Evolutionary conservation across 192 early-diverging fungal species (phyloP).

Genomic region (Paraglomus brasilianum): DNA sequence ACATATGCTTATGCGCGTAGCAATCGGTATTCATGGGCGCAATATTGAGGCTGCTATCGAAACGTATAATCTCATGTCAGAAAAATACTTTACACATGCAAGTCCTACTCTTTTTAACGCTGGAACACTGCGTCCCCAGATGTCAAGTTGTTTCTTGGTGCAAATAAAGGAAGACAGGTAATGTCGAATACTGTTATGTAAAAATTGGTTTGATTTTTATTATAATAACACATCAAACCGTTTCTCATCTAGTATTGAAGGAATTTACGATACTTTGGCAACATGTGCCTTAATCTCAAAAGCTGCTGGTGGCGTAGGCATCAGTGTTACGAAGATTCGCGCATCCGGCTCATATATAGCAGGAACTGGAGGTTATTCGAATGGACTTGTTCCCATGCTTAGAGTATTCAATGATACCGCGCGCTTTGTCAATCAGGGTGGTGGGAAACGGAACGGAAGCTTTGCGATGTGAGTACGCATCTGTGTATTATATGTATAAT

Average conservation of each 20-base stretch:
- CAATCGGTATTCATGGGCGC: conserved; percentile 93
- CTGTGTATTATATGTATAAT: background rate
- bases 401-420: conserved; percentile 98
- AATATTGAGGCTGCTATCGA: conserved; percentile 87
- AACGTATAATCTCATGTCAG: conserved; percentile 89
- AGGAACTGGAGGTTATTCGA: conserved; percentile 94
- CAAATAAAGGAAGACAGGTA: conserved; percentile 88
- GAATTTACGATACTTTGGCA: conserved; percentile 95
- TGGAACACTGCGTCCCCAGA: conserved; percentile 93
- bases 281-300: conserved; percentile 96
- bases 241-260: conserved; percentile 70
- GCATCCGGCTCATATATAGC: conserved; percentile 94
- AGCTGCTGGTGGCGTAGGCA: conserved; percentile 92
- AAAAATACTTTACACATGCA: conserved; percentile 95
- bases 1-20: conserved; percentile 97
- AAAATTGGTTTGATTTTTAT: background rate
- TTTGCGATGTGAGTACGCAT: conserved; percentile 74
- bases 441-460: conserved; percentile 93
- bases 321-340: conserved; percentile 94
- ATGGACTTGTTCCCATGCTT: conserved; percentile 96
- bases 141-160: conserved; percentile 91
- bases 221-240: background rate
- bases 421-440: conserved; percentile 96
- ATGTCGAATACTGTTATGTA: background rate
- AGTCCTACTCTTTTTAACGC: conserved; percentile 97